These are phyloP conservation scores for Babesia bigemina DNA, from an alignment of 169 alveolate genomes.

Conservation along the genomic window DNA sequence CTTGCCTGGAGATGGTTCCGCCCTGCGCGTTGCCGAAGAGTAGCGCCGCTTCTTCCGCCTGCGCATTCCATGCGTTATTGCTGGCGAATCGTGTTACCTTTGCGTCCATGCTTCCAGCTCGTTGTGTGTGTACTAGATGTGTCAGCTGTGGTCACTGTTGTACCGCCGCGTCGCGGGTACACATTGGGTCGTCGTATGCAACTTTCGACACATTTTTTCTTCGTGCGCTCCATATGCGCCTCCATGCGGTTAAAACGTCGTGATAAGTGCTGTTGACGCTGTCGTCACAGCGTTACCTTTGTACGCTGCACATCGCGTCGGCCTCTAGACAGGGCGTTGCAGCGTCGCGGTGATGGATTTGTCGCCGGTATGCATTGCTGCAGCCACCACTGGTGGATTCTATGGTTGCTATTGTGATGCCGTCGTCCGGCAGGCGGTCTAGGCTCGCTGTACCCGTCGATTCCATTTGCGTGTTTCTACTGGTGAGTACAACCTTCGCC, in stretches of 20 bases:
- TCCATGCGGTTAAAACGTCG: too few relatives aligned
- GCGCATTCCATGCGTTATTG: not conserved
- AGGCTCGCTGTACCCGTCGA: not conserved
- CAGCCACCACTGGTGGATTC: conserved; percentile 15
- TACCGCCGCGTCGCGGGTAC: conserved; percentile 22
- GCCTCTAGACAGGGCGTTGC: not conserved
- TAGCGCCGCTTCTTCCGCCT: conserved; percentile 26
- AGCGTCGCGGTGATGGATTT: conserved; percentile 7
- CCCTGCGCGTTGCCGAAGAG: conserved; percentile 20
- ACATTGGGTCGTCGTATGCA: conserved; percentile 4
- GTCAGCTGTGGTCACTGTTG: not conserved
- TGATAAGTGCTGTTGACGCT: too few relatives aligned
- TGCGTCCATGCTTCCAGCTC: not conserved
- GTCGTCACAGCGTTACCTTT: too few relatives aligned
- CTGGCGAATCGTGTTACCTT: not conserved
- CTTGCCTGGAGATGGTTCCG: not conserved
- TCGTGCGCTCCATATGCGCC: too few relatives aligned
- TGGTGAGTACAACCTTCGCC: conserved; percentile 1
- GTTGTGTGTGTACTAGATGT: conserved; percentile 3
- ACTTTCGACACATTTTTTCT: too few relatives aligned
- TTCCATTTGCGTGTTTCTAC: not conserved
- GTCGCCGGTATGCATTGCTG: not conserved
- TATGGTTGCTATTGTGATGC: conserved; percentile 4
- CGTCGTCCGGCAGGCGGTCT: conserved; percentile 14
- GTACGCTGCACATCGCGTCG: not conserved